Evolutionary conservation across 176 grass and related monocot species (phyloP), one percentile per base, ranked within the genome.

Genomic region (Paspalum vaginatum): DNA sequence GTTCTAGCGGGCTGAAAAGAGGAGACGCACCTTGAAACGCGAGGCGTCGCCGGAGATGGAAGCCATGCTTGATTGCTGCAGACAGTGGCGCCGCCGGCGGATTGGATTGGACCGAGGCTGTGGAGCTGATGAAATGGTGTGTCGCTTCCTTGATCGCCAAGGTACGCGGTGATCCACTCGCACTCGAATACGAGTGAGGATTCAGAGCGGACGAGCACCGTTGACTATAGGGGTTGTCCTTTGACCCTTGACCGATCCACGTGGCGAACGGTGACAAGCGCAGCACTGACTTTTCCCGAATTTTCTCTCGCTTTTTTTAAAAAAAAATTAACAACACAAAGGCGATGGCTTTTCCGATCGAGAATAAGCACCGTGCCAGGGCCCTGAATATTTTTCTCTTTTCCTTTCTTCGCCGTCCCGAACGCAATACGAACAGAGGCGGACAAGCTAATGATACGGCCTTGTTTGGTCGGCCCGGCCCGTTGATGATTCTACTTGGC

Each of bases 81-180:
- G 0, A 39, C 52, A 14, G 17, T 0, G 0, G 68, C 4, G 24
- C 6, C 0, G 11, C 41, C 9, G 39, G 14, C 20, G 17, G 12
- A 32, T 32, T 43, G 42, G 42, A 39, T 40, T 18, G 71, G 37
- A n/a, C n/a, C n/a, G n/a, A 56, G 51, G 17, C 11, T 38, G 20
- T 12, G 24, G 24, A 24, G 13, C 13, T 3, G 7, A 26, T 49
- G 22, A 60, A 61, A 18, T 76, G 10, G 24, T 48, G 9, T 1
- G 54, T 6, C 17, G 66, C 40, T 79, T 78, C 42, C 80, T 83
- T 88, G 67, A 75, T 57, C 48, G 39, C 10, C 39, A 65, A 38
- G 74, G 41, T 18, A 8, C 11, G 7, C 56, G 6, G 11, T 9
- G 32, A 70, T 70, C 52, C 7, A 51, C 40, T 42, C 12, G 54